phyloP scores from a whole-genome alignment of 106 monocot genomes.

The Acorus calamus region DNA sequence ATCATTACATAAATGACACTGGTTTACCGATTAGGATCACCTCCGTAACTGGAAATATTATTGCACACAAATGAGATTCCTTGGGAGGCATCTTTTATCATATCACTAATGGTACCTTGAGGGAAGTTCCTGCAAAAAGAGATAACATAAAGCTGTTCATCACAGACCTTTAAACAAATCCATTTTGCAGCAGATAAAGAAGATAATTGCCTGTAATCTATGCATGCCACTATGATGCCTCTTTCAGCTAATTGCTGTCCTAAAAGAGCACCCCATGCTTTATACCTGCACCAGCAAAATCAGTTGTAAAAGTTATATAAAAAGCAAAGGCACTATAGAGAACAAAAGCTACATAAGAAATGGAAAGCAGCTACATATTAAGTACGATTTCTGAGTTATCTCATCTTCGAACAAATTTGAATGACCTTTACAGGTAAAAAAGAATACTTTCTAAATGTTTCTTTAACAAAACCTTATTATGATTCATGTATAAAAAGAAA shows the following conservation, averaged over 20 bases:
- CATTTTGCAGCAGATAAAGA: too few relatives aligned
- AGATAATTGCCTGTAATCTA: slow-evolving; percentile 55
- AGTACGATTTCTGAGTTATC: too few relatives aligned
- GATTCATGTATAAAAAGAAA: too few relatives aligned
- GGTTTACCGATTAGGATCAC: slow-evolving; percentile 68
- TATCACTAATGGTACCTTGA: slow-evolving; percentile 70
- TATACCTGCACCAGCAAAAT: slow-evolving; percentile 39
- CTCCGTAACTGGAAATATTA: slow-evolving; percentile 61
- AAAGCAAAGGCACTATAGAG: background rate
- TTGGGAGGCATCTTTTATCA: slow-evolving; percentile 71
- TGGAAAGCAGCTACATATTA: too few relatives aligned
- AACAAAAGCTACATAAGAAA: too few relatives aligned
- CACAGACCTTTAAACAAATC: too few relatives aligned
- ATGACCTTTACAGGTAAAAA: too few relatives aligned
- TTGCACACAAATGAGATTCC: slow-evolving; percentile 96
- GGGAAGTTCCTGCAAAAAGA: slow-evolving; percentile 60
- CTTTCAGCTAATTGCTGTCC: slow-evolving; percentile 60
- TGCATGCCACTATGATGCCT: slow-evolving; percentile 69
- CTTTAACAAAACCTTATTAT: too few relatives aligned
- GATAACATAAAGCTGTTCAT: background rate
- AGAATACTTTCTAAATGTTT: too few relatives aligned
- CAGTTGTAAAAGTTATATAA: background rate
- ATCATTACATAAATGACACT: too few relatives aligned
- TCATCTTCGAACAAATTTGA: too few relatives aligned
- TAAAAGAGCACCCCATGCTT: slow-evolving; percentile 78